Base-by-base conservation (phyloP, 2,329 filamentous ascomycete species). In the Plenodomus tracheiphilus region DNA sequence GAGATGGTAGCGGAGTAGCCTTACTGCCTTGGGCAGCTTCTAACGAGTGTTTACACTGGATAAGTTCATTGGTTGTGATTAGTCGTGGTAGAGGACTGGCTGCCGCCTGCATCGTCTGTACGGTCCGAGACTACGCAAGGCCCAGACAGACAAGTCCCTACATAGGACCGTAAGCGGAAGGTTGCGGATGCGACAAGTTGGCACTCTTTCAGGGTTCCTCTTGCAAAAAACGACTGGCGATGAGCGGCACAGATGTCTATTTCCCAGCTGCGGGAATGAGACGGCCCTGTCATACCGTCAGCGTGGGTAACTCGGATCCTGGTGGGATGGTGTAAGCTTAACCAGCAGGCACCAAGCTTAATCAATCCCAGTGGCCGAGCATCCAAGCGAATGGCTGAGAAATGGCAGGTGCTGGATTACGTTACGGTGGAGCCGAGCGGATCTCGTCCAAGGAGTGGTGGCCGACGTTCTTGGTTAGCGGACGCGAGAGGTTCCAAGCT, bases 291-390 rank as follows among this genome's bases (percentile, higher is more conserved):
- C 38, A 48, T 61, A 47, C 59, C 63, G 58, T 64, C 58, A 60
- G 60, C 54, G 53, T 65, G 66, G 60, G 49, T 55, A 55, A 56
- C 50, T 53, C 49, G 61, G 58, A 59, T 57, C 56, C 56, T 58
- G 51, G 53, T 62, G 60, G 57, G 49, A 64, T 58, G 50, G 47
- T 58, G 66, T 71, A 70, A 70, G 66, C 66, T 70, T 69, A 68
- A 68, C 61, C 36, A 44, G 56, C 51, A 56, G 48, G 48, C 59
- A 64, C 61, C 62, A 64, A 61, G 65, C 64, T 64, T 65, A 61
- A 64, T 59, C 44, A 41, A 60, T 58, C 34, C 49, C 47, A 45
- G 28, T 49, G 52, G 57, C 60, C 58, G 51, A 63, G 58, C 43
- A 13, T 39, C 49, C 52, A 56, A 58, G 56, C 56, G 51, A 60